Base-by-base conservation (phyloP, 2,329 filamentous ascomycete genomes). In the Curvularia sp. region DNA sequence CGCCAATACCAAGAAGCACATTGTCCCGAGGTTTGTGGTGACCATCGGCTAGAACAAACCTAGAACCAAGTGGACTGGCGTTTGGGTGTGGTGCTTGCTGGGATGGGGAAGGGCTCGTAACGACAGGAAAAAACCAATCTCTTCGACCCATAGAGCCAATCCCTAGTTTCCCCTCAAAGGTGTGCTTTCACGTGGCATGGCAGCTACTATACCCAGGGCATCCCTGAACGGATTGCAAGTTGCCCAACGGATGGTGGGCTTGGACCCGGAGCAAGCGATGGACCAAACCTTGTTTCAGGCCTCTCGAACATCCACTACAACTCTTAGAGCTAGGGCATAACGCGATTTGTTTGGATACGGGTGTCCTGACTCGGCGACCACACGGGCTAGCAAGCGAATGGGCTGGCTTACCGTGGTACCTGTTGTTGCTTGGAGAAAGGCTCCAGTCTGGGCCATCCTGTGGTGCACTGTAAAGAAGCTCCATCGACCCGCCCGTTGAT, bases 261-360 rank as follows among this genome's bases (percentile, higher is more conserved):
- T 60, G 59, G 56, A 19, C 36, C 59, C 61, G 66, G 67, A 57
- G 60, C 59, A 57, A 55, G 64, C 65, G 67, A 69, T 41, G 49
- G 49, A 36, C 53, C 45, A 59, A 68, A 67, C 65, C 56, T 57
- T 60, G 55, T 64, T 49, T 48, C 53, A 52, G 55, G 49, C 47
- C 55, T 51, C 60, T 51, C 38, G 63, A 49, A 53, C 58, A 34
- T 61, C 59, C 56, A 55, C 48, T 39, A 55, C 60, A 59, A 43
- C 19, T 49, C 58, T 43, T 54, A n/a, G 49, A 38, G 60, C 52
- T 55, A 61, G 34, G 52, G 54, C 48, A 43, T 49, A 36, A 59
- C 49, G 27, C 47, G 45, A 66, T 61, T 65, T 43, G 55, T 43
- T 46, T 50, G 55, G 39, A 32, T 32, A 38, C 25, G 49, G 36